A percentile compares a stretch with the other conserved stretches of the same genome.
phyloP scores from a whole-genome alignment of 192 early-diverging fungal species.

The Dimargaris xerosporica region DNA sequence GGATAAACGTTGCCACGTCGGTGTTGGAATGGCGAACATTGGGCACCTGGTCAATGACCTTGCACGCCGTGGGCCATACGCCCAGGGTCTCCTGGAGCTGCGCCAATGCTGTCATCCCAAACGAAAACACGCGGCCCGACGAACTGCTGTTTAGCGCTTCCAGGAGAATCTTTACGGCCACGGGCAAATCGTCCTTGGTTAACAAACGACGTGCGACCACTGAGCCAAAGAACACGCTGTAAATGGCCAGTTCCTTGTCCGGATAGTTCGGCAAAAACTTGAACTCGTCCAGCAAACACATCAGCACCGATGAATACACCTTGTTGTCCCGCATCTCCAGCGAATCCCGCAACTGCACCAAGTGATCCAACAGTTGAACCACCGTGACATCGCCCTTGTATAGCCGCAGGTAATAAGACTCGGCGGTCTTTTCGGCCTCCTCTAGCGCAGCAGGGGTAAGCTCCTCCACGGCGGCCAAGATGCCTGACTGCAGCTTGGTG shows the following conservation, averaged over 20 bases:
- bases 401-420: conserved; percentile 27
- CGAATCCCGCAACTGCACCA: conserved; percentile 69
- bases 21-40: conserved; percentile 64
- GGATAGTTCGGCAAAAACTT: conserved; percentile 90
- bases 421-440: conserved; percentile 28
- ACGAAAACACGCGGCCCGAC: conserved; percentile 70
- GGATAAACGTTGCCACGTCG: conserved; percentile 53
- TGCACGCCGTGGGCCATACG: conserved; percentile 85
- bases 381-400: conserved; percentile 48
- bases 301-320: conserved; percentile 77
- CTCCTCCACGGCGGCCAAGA: conserved; percentile 23
- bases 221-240: conserved; percentile 77
- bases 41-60: conserved; percentile 65
- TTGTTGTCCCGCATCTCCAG: conserved; percentile 57
- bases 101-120: conserved; percentile 73
- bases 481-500: conserved; percentile 21
- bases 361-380: conserved; percentile 65
- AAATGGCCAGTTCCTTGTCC: conserved; percentile 77
- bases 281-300: conserved; percentile 92
- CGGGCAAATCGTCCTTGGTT: conserved; percentile 57
- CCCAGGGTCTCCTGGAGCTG: conserved; percentile 70
- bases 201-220: conserved; percentile 83
- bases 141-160: conserved; percentile 68
- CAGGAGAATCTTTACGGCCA: conserved; percentile 78
- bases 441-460: conserved; percentile 13